Conservation (phyloP, 2,329 filamentous ascomycete genomes). For the Trichoderma sp. region DNA sequence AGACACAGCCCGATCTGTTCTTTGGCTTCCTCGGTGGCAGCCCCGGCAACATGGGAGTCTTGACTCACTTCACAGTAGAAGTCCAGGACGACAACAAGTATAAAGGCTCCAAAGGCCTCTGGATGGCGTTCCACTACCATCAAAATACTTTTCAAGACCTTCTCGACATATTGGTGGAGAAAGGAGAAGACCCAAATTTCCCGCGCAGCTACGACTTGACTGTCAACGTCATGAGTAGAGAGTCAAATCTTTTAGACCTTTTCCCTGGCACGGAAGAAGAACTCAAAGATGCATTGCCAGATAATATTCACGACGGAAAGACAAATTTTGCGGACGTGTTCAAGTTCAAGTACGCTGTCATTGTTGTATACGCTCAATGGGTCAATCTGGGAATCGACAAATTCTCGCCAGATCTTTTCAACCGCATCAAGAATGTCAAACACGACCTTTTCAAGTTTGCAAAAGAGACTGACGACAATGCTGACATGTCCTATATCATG, state of each 20-base stretch:
- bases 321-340: slow-evolving; percentile 6
- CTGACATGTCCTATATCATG: neutral
- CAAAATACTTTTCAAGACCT: slow-evolving; percentile 2
- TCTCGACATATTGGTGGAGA: slow-evolving; percentile 19
- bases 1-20: neutral
- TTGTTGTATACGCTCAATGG: slow-evolving; percentile 12
- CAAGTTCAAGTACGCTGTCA: slow-evolving; percentile 13
- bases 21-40: slow-evolving; percentile 11
- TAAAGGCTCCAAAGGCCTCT: neutral
- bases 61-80: slow-evolving; percentile 10
- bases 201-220: slow-evolving; percentile 16
- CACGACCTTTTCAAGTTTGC: slow-evolving; percentile 5
- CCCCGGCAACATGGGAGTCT: slow-evolving; percentile 11
- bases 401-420: neutral
- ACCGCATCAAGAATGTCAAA: neutral
- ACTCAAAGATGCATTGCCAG: neutral
- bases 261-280: slow-evolving; percentile 13
- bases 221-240: slow-evolving; percentile 4
- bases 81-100: slow-evolving; percentile 15
- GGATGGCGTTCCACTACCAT: slow-evolving; percentile 10
- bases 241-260: slow-evolving; percentile 5
- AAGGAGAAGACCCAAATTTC: slow-evolving; percentile 12
- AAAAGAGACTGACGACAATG: neutral
- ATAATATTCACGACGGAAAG: slow-evolving; percentile 14
- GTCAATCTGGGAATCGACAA: slow-evolving; percentile 7